Evolutionary conservation across 768 basidiomycete genomes (phyloP).

Genomic region (Panaeolus papilionaceus): DNA sequence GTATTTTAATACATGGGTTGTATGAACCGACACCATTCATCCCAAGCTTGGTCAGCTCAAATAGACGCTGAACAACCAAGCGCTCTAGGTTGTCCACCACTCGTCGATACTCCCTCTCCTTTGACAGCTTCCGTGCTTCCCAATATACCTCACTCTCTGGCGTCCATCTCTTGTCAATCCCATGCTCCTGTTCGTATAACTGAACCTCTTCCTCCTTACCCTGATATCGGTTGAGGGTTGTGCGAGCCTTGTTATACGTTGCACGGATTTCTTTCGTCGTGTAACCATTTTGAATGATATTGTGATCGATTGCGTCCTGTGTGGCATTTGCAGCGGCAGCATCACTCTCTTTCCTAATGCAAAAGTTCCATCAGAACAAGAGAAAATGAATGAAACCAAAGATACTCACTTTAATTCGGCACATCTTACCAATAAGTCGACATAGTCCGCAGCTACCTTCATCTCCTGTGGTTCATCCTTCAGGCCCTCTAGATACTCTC

Average conservation of each 20-base stretch:
- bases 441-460: neutral
- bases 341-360: neutral
- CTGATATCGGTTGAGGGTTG: neutral
- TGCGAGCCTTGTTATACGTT: neutral
- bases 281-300: neutral
- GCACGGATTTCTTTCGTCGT: neutral
- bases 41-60: slow-evolving; percentile 32
- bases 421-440: neutral
- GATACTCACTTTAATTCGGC: neutral
- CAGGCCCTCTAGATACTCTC: neutral
- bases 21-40: slow-evolving; percentile 32
- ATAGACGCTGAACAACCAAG: slow-evolving; percentile 28
- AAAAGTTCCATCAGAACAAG: too few species aligned
- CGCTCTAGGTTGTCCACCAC: slow-evolving; percentile 27
- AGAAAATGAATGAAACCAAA: too few species aligned
- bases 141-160: neutral
- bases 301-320: neutral
- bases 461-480: slow-evolving; percentile 1
- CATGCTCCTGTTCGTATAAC: neutral
- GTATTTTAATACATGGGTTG: too few species aligned
- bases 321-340: neutral
- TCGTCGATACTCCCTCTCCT: neutral
- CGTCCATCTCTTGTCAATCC: neutral
- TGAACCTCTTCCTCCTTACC: neutral
- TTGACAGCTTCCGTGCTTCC: neutral